Evolutionary conservation across 768 basidiomycete species (phyloP).

Genomic region (Lactarius evosmus): DNA sequence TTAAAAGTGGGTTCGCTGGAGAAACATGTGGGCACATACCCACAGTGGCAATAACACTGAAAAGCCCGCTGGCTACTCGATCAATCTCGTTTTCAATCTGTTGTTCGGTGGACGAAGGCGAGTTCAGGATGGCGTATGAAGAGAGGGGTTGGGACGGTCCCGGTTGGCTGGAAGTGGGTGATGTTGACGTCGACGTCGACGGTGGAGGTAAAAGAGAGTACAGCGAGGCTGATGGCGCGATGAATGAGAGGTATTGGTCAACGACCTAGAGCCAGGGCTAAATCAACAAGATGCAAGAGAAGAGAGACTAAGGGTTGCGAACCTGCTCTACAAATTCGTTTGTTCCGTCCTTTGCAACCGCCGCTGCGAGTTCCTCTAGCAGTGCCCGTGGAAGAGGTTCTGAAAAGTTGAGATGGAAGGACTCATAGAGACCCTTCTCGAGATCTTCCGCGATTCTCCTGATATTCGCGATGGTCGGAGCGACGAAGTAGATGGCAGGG

Average conservation of each 20-base stretch:
- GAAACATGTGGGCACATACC: slow-evolving; percentile 45
- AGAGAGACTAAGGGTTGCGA: slow-evolving; percentile 30
- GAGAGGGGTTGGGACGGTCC: slow-evolving; percentile 42
- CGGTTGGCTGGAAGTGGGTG: slow-evolving; percentile 38
- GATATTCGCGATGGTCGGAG: slow-evolving; percentile 84
- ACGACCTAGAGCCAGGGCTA: slow-evolving; percentile 57
- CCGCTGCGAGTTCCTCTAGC: slow-evolving; percentile 89
- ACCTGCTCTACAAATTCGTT: slow-evolving; percentile 81
- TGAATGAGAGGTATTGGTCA: slow-evolving; percentile 96
- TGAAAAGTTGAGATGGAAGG: slow-evolving; percentile 93
- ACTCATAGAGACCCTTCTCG: slow-evolving; percentile 83
- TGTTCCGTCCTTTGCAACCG: slow-evolving; percentile 80
- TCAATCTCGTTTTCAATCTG: slow-evolving; percentile 94
- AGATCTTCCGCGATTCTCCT: slow-evolving; percentile 92
- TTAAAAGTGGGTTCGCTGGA: background rate
- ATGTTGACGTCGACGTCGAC: slow-evolving; percentile 38
- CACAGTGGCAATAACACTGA: slow-evolving; percentile 85
- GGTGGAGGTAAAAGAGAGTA: slow-evolving; percentile 82
- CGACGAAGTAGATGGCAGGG: slow-evolving; percentile 94
- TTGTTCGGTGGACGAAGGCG: slow-evolving; percentile 83
- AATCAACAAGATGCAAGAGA: slow-evolving; percentile 2
- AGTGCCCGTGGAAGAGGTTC: slow-evolving; percentile 85
- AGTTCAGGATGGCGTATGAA: slow-evolving; percentile 86
- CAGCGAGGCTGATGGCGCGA: slow-evolving; percentile 86
- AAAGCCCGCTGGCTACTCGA: slow-evolving; percentile 83